These are phyloP conservation scores for Cornus florida DNA, from an alignment of 148 eudicot genomes.

Conservation along the genomic window DNA sequence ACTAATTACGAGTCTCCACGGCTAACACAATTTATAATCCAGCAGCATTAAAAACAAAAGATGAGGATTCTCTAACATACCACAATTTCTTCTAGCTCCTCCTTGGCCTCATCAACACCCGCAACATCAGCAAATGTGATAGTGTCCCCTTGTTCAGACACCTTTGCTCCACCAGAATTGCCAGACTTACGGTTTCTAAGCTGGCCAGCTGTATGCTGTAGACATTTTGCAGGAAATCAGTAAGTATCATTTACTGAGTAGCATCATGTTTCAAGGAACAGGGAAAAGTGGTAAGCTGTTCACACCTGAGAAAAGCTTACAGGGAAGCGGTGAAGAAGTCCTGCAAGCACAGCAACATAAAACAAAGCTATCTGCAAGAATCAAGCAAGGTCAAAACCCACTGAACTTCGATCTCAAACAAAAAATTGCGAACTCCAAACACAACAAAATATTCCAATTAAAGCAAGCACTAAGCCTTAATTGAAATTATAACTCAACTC, in stretches of 20 bases:
- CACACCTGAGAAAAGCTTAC: conserved; percentile 84
- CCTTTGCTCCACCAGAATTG: conserved; percentile 69
- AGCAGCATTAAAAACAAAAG: neutral
- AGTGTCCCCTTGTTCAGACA: conserved; percentile 71
- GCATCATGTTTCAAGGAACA: conserved; percentile 1
- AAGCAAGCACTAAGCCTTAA: neutral
- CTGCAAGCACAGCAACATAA: conserved; percentile 77
- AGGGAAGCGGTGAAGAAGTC: conserved; percentile 76
- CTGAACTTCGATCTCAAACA: neutral
- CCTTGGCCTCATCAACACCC: conserved; percentile 99
- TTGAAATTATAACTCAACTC: too few species aligned
- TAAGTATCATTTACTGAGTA: neutral
- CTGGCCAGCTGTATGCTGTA: conserved; percentile 79
- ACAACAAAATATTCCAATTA: neutral
- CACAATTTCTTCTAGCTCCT: conserved; percentile 98
- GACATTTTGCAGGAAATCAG: conserved; percentile 8
- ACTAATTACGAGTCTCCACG: neutral
- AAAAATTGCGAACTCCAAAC: neutral
- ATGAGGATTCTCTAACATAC: conserved; percentile 37
- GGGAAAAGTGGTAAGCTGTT: neutral
- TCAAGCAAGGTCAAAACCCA: conserved; percentile 1
- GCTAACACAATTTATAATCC: conserved; percentile 4
- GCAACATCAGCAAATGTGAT: conserved; percentile 96
- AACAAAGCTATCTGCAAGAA: conserved; percentile 73
- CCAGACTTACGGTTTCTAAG: conserved; percentile 85